A percentile compares a stretch with the other conserved stretches of the same genome.
Evolutionary conservation across 805 yeast species (phyloP).

Genomic region (Candida pseudoglaebosa): DNA sequence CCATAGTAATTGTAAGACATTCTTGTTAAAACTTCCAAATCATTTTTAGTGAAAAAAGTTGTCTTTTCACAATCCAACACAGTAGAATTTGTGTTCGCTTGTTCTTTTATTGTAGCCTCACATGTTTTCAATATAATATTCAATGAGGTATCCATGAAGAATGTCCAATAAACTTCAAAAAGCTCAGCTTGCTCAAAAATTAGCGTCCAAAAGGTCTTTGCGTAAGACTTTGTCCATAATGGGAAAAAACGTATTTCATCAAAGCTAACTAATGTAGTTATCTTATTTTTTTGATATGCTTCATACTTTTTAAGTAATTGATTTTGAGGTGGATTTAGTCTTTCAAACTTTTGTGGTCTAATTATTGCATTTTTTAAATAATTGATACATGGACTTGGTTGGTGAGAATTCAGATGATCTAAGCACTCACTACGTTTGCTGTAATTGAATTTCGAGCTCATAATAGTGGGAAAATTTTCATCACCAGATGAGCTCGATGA

Average conservation of each 20-base stretch:
- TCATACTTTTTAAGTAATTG: neutral
- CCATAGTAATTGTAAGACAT: conserved; percentile 34
- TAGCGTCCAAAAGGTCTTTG: conserved; percentile 26
- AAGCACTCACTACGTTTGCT: conserved; percentile 4
- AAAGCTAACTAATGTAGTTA: neutral
- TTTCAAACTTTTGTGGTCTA: neutral
- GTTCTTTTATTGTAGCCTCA: conserved; percentile 8
- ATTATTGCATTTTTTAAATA: conserved; percentile 2
- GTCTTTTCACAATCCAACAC: neutral
- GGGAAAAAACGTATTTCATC: conserved; percentile 14
- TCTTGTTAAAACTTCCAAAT: conserved; percentile 25
- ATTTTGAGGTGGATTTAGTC: neutral
- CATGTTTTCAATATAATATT: conserved; percentile 18
- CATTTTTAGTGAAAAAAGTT: conserved; percentile 23
- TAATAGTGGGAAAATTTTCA: conserved; percentile 3
- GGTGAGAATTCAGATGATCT: neutral
- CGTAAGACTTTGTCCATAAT: conserved; percentile 20
- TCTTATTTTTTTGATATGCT: neutral
- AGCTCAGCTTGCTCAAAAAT: conserved; percentile 25
- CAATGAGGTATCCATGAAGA: conserved; percentile 35
- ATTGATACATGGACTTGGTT: neutral
- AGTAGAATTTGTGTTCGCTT: neutral
- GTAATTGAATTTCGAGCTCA: conserved; percentile 3
- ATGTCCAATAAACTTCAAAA: conserved; percentile 29
- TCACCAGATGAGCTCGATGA: conserved; percentile 4